These are phyloP conservation scores for Colletotrichum sojae DNA, from an alignment of 2,329 filamentous ascomycete species.

Conservation along the genomic window DNA sequence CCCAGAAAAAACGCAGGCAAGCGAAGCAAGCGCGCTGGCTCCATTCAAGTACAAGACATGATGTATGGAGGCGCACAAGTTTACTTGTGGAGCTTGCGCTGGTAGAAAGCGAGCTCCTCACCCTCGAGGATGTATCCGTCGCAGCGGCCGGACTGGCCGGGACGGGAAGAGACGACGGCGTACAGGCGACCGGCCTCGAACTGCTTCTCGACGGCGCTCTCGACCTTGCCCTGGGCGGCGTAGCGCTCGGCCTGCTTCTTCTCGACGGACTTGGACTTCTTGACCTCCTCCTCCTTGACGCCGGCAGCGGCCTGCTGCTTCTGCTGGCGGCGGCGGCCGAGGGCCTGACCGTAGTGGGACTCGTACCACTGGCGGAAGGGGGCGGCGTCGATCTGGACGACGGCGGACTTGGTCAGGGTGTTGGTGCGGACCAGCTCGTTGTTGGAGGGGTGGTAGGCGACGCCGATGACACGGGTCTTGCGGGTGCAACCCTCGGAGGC, in stretches of 20 bases:
- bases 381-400: constrained; percentile 98
- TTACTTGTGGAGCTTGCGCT: constrained; percentile 99
- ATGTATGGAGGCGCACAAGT: constrained; percentile 46
- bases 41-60: background rate
- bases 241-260: constrained; percentile 95
- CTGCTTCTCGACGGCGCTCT: constrained; percentile 93
- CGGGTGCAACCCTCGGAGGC: constrained; percentile 97
- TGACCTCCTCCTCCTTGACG: constrained; percentile 75
- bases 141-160: constrained; percentile 95
- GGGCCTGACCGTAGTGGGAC: constrained; percentile 94
- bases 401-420: constrained; percentile 98
- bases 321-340: constrained; percentile 93
- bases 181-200: constrained; percentile 99
- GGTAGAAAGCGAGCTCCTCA: constrained; percentile 99
- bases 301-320: constrained; percentile 74
- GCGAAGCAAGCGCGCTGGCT: background rate
- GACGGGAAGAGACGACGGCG: constrained; percentile 92
- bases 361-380: constrained; percentile 99
- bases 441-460: constrained; percentile 99
- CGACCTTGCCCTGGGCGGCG: constrained; percentile 91
- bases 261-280: constrained; percentile 97
- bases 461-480: constrained; percentile 99
- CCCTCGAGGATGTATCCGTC: constrained; percentile 99
- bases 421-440: constrained; percentile 99
- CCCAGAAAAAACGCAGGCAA: background rate